phyloP scores from a whole-genome alignment of 2,329 filamentous ascomycete species.

The Colletotrichum higginsianum region DNA sequence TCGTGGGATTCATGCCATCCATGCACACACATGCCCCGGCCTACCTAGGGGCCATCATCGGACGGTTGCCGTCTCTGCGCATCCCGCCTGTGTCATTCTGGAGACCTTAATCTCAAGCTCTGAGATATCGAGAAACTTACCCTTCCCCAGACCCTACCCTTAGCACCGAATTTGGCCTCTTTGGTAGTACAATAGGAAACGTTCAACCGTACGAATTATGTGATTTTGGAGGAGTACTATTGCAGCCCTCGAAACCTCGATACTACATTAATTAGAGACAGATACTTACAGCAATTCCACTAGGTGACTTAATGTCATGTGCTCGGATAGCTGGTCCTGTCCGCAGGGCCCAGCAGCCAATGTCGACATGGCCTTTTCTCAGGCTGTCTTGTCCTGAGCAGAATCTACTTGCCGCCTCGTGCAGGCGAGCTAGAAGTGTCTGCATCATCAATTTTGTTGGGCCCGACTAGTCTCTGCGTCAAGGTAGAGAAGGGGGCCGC shows the following conservation, averaged over 20 bases:
- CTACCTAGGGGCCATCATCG: not conserved
- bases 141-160: not conserved
- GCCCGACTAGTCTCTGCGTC: conserved; percentile 29
- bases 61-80: not conserved
- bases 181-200: not conserved
- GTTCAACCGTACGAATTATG: not conserved
- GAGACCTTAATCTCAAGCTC: not conserved
- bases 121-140: too few species aligned
- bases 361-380: conserved; percentile 2
- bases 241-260: not conserved
- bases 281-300: not conserved
- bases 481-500: not conserved
- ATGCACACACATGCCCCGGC: not conserved
- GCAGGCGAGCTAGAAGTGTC: conserved; percentile 21
- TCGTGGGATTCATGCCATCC: not conserved
- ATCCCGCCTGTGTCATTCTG: not conserved
- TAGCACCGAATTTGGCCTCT: not conserved
- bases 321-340: conserved; percentile 7
- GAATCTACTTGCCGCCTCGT: conserved; percentile 7
- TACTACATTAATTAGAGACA: not conserved
- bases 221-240: not conserved
- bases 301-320: not conserved
- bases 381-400: not conserved
- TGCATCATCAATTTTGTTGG: conserved; percentile 32
- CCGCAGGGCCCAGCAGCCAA: not conserved